Base-by-base conservation (phyloP, 345 rosid species). In the Trapa incisa region DNA sequence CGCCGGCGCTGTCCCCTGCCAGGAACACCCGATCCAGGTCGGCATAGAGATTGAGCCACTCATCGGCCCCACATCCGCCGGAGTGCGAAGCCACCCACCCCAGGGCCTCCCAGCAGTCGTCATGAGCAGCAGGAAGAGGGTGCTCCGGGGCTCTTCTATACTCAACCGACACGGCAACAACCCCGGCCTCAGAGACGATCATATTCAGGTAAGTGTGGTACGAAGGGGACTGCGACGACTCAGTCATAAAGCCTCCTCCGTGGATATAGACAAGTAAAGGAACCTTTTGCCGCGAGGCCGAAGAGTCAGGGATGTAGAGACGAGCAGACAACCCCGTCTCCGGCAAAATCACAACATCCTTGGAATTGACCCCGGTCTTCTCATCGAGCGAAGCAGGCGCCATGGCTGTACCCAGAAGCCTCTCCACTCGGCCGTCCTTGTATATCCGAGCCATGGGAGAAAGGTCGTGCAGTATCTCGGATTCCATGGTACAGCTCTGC, bases 1-100 rank as follows among this genome's bases (percentile, higher is more conserved):
- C 82, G 1, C 84, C 82, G 0, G 82, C 84, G 6, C 79, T 75
- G 35, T 82, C 86, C 14, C 84, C 84, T 0, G 71, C 82, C 2
- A 80, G 10, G 39, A 72, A 80, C 17, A 81, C 72, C 22, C 36
- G 33, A 0, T 37, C 9, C 5, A 78, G 70, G 66, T 83, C 84
- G 22, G 76, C 82, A 15, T 71, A 39, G 29, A 37, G 15, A 10
- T 76, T 77, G 0, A 85, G 62, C 86, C 82, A 78, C 43, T 57
- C 36, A 52, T 82, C 82, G 5, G 72, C 72, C n/a, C 82, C 78
- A 0, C 36, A 5, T 1, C 82, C 70, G 12, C 39, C 5, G 6
- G 13, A 37, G 63, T 75, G 84, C n/a, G 80, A 76, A 2, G 73
- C 75, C 0, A 75, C 78, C 84, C 85, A 79, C 35, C 68, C 54